phyloP scores from a whole-genome alignment of 495 filamentous ascomycete genomes.

The Pyrenula massariospora region DNA sequence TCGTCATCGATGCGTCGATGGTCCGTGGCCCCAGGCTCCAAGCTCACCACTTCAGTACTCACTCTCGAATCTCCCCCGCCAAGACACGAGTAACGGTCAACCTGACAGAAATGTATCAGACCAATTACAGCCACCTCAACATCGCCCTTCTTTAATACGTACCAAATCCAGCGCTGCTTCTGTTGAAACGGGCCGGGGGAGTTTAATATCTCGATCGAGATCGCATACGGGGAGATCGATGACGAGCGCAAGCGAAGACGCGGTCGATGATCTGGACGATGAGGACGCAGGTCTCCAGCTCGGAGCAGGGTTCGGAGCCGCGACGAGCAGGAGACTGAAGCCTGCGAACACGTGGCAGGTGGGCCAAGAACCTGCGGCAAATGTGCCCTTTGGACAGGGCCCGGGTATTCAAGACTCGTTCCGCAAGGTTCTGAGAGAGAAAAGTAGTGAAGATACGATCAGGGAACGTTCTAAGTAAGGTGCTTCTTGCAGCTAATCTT shows the following conservation, averaged over 20 bases:
- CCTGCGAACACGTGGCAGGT: neutral
- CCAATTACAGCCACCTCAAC: neutral
- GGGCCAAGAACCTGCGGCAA: neutral
- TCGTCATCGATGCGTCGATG: conserved; percentile 15
- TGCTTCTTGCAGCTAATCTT: too few relatives aligned
- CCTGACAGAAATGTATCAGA: neutral
- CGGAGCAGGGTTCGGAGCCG: neutral
- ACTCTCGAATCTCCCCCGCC: neutral
- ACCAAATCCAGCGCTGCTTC: neutral
- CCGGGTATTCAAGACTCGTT: neutral
- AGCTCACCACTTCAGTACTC: neutral
- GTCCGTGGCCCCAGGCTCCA: conserved; percentile 12
- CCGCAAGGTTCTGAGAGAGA: neutral
- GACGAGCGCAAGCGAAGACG: neutral
- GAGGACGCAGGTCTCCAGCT: neutral
- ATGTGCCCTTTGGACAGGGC: neutral
- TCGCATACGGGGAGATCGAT: neutral
- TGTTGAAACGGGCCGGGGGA: neutral
- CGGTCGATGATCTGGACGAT: neutral
- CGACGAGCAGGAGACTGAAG: neutral
- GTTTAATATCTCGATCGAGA: neutral
- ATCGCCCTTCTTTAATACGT: neutral
- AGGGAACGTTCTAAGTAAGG: neutral
- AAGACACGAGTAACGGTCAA: neutral
- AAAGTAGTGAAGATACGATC: neutral